phyloP scores from a whole-genome alignment of 305 asterid genomes.

The Fraxinus paxiana region DNA sequence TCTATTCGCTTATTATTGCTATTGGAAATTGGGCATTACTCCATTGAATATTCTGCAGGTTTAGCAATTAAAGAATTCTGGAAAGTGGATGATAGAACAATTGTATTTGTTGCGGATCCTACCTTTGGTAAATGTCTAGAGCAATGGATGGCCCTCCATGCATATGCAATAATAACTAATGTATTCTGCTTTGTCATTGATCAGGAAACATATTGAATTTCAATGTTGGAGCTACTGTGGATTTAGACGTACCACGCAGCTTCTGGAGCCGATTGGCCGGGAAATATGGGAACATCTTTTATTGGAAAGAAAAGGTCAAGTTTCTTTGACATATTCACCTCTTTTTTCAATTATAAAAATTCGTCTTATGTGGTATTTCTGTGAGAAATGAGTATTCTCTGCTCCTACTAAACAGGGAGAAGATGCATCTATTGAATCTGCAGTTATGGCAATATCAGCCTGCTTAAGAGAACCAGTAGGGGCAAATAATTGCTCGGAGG shows the following conservation, averaged over 20 bases:
- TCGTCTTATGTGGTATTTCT: neutral
- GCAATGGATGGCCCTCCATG: neutral
- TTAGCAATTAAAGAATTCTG: conserved; percentile 81
- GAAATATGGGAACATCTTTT: conserved; percentile 80
- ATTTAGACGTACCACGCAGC: conserved; percentile 82
- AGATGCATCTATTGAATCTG: conserved; percentile 83
- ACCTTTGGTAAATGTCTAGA: conserved; percentile 57
- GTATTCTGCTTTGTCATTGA: conserved; percentile 2
- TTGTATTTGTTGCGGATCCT: conserved; percentile 91
- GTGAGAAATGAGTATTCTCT: neutral
- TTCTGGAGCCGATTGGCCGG: conserved; percentile 93
- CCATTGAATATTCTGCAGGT: conserved; percentile 37
- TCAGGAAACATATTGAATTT: conserved; percentile 84
- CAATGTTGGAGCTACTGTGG: conserved; percentile 81
- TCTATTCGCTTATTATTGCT: neutral
- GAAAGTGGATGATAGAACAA: conserved; percentile 79
- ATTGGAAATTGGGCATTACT: neutral
- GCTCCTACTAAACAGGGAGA: conserved; percentile 51
- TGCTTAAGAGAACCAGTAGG: conserved; percentile 81
- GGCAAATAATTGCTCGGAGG: conserved; percentile 65
- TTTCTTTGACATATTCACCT: neutral
- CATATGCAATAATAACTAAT: neutral
- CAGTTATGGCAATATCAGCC: conserved; percentile 72
- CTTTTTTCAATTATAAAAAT: neutral
- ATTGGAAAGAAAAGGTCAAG: conserved; percentile 84